Conservation (phyloP, 768 basidiomycete genomes). For the Rhodosporidiobolus odoratus region DNA sequence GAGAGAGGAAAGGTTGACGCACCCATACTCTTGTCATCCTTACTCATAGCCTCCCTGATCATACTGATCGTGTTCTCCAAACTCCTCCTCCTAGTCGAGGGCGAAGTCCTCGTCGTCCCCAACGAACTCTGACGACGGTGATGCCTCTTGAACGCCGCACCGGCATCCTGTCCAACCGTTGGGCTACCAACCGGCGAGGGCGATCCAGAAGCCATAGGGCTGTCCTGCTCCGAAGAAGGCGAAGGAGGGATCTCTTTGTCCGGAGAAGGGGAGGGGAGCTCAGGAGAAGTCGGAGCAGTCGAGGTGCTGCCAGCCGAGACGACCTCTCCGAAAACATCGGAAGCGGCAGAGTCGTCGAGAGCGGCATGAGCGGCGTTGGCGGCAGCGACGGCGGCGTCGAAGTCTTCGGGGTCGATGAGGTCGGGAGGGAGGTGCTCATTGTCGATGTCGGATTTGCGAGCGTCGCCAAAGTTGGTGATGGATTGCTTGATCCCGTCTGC, state of each 20-base stretch:
- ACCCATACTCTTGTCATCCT: constrained; percentile 39
- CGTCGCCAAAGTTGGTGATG: constrained; percentile 88
- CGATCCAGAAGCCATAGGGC: constrained; percentile 39
- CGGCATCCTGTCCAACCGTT: constrained; percentile 35
- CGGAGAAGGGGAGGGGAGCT: constrained; percentile 38
- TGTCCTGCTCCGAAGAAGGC: constrained; percentile 46
- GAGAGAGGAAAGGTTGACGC: not conserved
- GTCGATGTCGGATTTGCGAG: constrained; percentile 75
- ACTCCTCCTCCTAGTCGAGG: constrained; percentile 82
- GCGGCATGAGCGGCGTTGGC: constrained; percentile 30
- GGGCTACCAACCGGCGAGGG: constrained; percentile 43
- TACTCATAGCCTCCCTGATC: constrained; percentile 84
- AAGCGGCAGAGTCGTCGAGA: constrained; percentile 24
- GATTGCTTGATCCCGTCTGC: constrained; percentile 92
- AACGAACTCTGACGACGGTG: constrained; percentile 68
- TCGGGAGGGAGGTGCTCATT: constrained; percentile 98
- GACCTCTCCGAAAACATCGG: constrained; percentile 34
- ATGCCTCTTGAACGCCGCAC: constrained; percentile 62
- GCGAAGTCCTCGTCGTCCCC: constrained; percentile 92
- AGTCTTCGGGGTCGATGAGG: constrained; percentile 61
- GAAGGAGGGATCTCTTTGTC: constrained; percentile 48
- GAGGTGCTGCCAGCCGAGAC: constrained; percentile 44
- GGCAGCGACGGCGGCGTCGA: constrained; percentile 30
- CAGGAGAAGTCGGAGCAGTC: constrained; percentile 42
- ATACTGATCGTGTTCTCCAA: constrained; percentile 92